A percentile compares a stretch with the other conserved stretches of the same genome.
Evolutionary conservation across 2,329 filamentous ascomycete species (phyloP).

Genomic region (Fusarium tjaetaba): DNA sequence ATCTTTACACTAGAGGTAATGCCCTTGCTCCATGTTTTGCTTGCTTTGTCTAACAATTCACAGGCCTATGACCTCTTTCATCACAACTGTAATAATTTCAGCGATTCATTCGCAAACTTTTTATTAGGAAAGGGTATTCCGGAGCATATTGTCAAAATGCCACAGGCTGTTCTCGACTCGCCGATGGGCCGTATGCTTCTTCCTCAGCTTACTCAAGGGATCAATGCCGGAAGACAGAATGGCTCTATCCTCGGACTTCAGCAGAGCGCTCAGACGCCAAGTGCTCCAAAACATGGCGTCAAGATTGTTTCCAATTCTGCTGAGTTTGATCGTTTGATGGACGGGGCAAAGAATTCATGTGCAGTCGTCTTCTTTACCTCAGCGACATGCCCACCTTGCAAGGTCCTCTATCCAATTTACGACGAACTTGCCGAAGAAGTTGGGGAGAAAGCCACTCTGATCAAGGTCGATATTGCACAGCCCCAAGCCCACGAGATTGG

Average conservation of each 20-base stretch:
- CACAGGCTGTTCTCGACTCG: constrained; percentile 83
- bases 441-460: constrained; percentile 72
- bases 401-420: constrained; percentile 81
- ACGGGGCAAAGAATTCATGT: constrained; percentile 72
- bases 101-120: constrained; percentile 90
- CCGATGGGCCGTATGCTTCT: constrained; percentile 89
- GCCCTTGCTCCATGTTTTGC: not conserved
- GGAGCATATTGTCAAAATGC: constrained; percentile 84
- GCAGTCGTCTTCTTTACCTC: constrained; percentile 94
- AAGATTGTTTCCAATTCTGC: constrained; percentile 63
- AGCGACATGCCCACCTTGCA: constrained; percentile 86
- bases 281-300: constrained; percentile 55
- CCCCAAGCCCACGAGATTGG: constrained; percentile 72
- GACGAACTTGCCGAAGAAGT: constrained; percentile 81
- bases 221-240: constrained; percentile 59
- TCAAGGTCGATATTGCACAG: constrained; percentile 83
- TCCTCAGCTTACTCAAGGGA: constrained; percentile 69
- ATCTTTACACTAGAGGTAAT: constrained; percentile 84
- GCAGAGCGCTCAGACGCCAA: constrained; percentile 46
- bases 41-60: not conserved
- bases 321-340: constrained; percentile 51
- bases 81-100: constrained; percentile 99
- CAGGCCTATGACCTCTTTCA: constrained; percentile 87
- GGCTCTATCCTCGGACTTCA: constrained; percentile 65
- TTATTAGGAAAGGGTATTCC: constrained; percentile 90